phyloP scores from a whole-genome alignment of 2,329 filamentous ascomycete species.

The Myriosclerotinia duriaeana region DNA sequence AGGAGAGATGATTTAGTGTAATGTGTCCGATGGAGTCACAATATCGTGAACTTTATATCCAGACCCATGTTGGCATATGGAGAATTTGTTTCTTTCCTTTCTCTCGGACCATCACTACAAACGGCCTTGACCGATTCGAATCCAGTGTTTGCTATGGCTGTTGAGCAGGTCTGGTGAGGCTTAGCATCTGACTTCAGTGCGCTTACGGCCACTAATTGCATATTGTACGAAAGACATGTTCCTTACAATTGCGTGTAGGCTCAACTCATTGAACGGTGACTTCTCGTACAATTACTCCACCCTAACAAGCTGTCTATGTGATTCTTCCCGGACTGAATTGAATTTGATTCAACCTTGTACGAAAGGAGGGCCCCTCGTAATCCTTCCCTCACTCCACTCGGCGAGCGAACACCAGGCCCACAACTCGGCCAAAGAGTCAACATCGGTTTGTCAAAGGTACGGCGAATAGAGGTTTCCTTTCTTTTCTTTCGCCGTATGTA shows the following conservation, averaged over 20 bases:
- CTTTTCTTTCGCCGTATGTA: background rate
- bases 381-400: background rate
- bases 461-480: background rate
- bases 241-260: background rate
- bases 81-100: background rate
- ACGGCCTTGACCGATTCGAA: background rate
- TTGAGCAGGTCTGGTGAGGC: constrained; percentile 14
- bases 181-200: constrained; percentile 18
- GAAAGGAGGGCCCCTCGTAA: too few species aligned
- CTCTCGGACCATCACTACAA: background rate
- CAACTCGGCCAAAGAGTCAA: constrained; percentile 5
- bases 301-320: background rate
- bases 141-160: constrained; percentile 8
- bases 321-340: background rate
- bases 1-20: background rate
- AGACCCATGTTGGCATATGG: background rate
- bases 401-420: background rate
- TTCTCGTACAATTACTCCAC: background rate
- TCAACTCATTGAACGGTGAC: background rate
- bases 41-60: background rate
- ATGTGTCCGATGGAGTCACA: constrained; percentile 12
- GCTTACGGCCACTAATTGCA: constrained; percentile 4
- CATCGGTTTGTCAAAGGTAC: background rate
- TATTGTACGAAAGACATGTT: background rate
- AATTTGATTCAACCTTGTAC: background rate